Base-by-base conservation (phyloP, 2,329 filamentous ascomycete genomes). In the Blastomyces parvus region DNA sequence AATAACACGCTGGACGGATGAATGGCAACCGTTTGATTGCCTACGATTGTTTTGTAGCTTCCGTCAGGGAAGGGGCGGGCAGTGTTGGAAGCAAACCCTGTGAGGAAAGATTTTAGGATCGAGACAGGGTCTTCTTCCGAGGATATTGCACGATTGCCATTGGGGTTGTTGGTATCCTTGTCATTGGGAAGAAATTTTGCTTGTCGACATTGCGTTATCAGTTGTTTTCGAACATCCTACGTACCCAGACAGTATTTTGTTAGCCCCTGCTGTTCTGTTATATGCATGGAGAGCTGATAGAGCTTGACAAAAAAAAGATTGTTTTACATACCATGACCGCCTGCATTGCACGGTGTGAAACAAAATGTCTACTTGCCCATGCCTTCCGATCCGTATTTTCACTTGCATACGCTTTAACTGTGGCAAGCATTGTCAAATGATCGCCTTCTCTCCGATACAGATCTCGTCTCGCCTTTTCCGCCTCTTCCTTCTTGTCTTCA, bases 321-420 rank as follows among this genome's bases (percentile, higher is more conserved):
- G 3, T 9, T 56, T 53, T 61, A 67, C 68, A 59, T 69, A 78
- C 81, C 83, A 87, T 85, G 3, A 86, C 84, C 19, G 81, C 83
- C 67, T 84, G 82, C 85, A 88, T 87, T 3, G 85, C 84, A 48
- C 85, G 79, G 67, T 87, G 85, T 1, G 80, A 84, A 13, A 87
- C 81, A 65, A 84, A 78, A 67, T 85, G 83, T 65, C 78, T 77
- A 63, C 83, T 79, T 38, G 83, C 82, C 85, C 85, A 88, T 22
- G 77, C 76, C 66, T 83, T 85, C 14, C 85, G 80, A 69, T 87
- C 83, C 1, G 79, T 76, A 22, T 79, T 77, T 66, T 87, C 85
- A 22, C 80, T 78, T 0, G 82, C 80, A 70, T 86, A 88, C 2
- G 80, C 81, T 66, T 82, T 83, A 1, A 87, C 82, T 0, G 84